Percentiles rank a stretch among this genome's conserved stretches.
Evolutionary conservation across 345 rosid genomes (phyloP).

Genomic region (Populus tremula): DNA sequence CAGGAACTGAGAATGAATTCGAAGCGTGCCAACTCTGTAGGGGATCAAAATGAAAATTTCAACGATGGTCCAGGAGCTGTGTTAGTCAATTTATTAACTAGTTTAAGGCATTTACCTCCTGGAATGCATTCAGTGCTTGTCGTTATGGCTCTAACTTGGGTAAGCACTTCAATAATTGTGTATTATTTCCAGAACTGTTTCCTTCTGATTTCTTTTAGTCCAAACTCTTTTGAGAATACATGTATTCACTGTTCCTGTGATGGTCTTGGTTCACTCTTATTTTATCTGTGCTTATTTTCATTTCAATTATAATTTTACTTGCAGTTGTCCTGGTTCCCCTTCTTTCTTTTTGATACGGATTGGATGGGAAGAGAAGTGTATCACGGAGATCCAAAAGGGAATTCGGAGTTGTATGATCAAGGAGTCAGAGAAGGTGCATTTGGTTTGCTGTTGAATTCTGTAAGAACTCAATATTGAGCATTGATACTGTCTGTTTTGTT

Average conservation of each 20-base stretch:
- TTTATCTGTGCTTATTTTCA: slow-evolving; percentile 1
- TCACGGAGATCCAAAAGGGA: slow-evolving; percentile 84
- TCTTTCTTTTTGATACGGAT: slow-evolving; percentile 95
- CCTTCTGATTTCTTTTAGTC: neutral
- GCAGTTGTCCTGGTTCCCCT: slow-evolving; percentile 98
- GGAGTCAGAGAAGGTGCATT: slow-evolving; percentile 99
- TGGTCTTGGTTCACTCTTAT: slow-evolving; percentile 1
- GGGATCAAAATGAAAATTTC: slow-evolving; percentile 45
- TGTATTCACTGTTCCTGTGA: neutral
- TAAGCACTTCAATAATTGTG: slow-evolving; percentile 32
- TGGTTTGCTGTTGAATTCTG: slow-evolving; percentile 98
- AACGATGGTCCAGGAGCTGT: slow-evolving; percentile 89
- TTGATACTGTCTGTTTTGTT: slow-evolving; percentile 13
- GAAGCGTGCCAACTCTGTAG: slow-evolving; percentile 35
- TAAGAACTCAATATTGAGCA: slow-evolving; percentile 65
- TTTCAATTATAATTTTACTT: slow-evolving; percentile 22
- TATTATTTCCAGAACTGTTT: neutral
- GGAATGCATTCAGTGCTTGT: slow-evolving; percentile 88
- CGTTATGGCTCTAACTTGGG: slow-evolving; percentile 99
- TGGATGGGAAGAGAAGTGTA: slow-evolving; percentile 99
- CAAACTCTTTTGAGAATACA: slow-evolving; percentile 1
- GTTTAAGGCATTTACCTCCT: slow-evolving; percentile 91
- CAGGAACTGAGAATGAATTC: slow-evolving; percentile 36
- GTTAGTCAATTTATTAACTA: slow-evolving; percentile 81
- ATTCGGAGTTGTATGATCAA: slow-evolving; percentile 58